These are phyloP conservation scores for Claviceps sp. DNA, from an alignment of 2,329 filamentous ascomycete species.

Conservation along the genomic window DNA sequence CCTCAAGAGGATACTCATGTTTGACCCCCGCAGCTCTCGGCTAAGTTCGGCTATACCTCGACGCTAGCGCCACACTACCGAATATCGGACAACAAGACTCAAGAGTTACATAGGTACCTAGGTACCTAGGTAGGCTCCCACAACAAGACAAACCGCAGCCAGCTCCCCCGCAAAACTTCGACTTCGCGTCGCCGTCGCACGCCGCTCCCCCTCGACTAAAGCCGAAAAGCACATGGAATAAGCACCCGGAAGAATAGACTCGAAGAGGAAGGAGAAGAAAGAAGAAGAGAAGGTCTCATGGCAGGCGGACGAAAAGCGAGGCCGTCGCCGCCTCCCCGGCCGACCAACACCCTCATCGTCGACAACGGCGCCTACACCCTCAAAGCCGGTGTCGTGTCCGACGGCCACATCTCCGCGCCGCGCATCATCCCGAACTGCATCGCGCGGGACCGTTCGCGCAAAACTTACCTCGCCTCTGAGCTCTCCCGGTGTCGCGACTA, in stretches of 20 bases:
- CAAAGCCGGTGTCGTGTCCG: conserved; percentile 68
- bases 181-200: too few relatives aligned
- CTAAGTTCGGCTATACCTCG: too few relatives aligned
- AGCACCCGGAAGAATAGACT: neutral
- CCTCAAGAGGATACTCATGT: too few relatives aligned
- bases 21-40: too few relatives aligned
- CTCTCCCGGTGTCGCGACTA: conserved; percentile 72
- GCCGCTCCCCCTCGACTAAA: too few relatives aligned
- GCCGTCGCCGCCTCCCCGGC: conserved; percentile 34
- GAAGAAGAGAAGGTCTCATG: conserved; percentile 18
- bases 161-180: too few relatives aligned
- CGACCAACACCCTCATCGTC: conserved; percentile 63
- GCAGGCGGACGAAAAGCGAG: conserved; percentile 39
- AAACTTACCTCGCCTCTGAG: conserved; percentile 68
- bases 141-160: too few relatives aligned
- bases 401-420: conserved; percentile 39
- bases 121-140: too few relatives aligned
- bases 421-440: conserved; percentile 77
- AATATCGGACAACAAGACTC: too few relatives aligned
- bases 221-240: neutral
- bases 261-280: too few relatives aligned
- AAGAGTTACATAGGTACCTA: too few relatives aligned
- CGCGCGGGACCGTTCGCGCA: conserved; percentile 65
- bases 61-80: too few relatives aligned
- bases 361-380: conserved; percentile 89